Percentiles rank a stretch among this genome's conserved stretches.
Evolutionary conservation across 2,329 filamentous ascomycete genomes (phyloP).

Genomic region (Ceratocystis lukuohia): DNA sequence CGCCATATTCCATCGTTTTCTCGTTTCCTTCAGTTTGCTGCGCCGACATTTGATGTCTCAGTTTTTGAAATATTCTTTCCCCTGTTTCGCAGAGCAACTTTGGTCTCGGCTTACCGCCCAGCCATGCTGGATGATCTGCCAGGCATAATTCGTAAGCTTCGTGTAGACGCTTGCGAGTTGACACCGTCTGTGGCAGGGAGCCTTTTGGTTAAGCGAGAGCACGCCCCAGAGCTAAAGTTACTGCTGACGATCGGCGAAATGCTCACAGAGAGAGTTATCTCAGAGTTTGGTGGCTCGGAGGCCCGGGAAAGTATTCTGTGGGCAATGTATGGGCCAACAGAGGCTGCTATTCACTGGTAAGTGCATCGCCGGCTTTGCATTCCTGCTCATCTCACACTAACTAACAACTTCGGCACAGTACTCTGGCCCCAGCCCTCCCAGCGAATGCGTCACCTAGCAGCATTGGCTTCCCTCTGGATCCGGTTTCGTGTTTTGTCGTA

Average conservation of each 20-base stretch:
- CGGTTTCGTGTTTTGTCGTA: constrained; percentile 65
- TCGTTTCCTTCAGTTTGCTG: constrained; percentile 81
- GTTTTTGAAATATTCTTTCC: constrained; percentile 94
- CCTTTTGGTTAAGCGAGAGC: constrained; percentile 52
- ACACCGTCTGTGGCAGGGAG: constrained; percentile 79
- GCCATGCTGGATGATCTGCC: constrained; percentile 65
- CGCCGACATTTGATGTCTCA: constrained; percentile 86
- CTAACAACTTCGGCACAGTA: constrained; percentile 35
- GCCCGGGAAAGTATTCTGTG: constrained; percentile 53
- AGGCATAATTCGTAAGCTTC: constrained; percentile 46
- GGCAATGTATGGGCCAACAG: constrained; percentile 91
- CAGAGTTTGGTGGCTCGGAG: constrained; percentile 57
- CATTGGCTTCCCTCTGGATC: constrained; percentile 67
- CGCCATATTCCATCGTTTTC: constrained; percentile 60
- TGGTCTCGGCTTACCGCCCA: constrained; percentile 56
- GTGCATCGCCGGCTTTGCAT: constrained; percentile 17
- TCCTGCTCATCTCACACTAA: background rate
- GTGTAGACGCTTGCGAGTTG: constrained; percentile 73
- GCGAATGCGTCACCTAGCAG: constrained; percentile 45
- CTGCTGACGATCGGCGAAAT: constrained; percentile 87
- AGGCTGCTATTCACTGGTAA: constrained; percentile 75
- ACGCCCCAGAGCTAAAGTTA: constrained; percentile 54
- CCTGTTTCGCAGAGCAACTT: constrained; percentile 55
- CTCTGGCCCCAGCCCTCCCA: constrained; percentile 51
- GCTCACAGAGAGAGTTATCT: constrained; percentile 63